Conservation (phyloP, 345 rosid species). For the Brassica incana region DNA sequence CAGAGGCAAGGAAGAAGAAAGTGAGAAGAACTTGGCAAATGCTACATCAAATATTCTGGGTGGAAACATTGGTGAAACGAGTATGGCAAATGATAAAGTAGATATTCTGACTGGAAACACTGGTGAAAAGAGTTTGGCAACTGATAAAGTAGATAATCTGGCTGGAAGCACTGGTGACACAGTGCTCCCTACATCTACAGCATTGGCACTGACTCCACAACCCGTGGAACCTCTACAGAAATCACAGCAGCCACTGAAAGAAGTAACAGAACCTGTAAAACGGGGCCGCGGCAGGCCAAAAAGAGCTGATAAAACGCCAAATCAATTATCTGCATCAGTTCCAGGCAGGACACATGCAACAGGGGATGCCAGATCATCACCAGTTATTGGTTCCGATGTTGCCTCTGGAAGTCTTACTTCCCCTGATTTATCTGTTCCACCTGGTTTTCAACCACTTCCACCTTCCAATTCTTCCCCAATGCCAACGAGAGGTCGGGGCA, state of each 20-base stretch:
- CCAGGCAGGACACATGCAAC: constrained; percentile 42
- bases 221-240: constrained; percentile 27
- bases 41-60: constrained; percentile 36
- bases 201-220: constrained; percentile 31
- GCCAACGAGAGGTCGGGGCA: constrained; percentile 46
- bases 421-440: constrained; percentile 35
- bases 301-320: constrained; percentile 61
- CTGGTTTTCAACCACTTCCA: constrained; percentile 43
- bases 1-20: constrained; percentile 51
- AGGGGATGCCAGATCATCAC: constrained; percentile 40
- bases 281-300: constrained; percentile 97
- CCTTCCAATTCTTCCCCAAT: constrained; percentile 27
- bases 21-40: constrained; percentile 44
- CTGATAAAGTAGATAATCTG: constrained; percentile 37
- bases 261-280: constrained; percentile 75
- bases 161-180: constrained; percentile 15
- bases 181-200: constrained; percentile 16
- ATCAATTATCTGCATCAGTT: constrained; percentile 33
- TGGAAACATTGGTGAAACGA: constrained; percentile 13
- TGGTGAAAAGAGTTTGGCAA: constrained; percentile 45
- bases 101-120: constrained; percentile 2
- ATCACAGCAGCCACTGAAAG: constrained; percentile 41
- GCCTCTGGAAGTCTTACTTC: constrained; percentile 33
- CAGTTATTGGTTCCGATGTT: constrained; percentile 35
- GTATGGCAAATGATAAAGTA: constrained; percentile 21